Evolutionary conservation across 192 early-diverging fungal species (phyloP).

Genomic region (Podila verticillata): DNA sequence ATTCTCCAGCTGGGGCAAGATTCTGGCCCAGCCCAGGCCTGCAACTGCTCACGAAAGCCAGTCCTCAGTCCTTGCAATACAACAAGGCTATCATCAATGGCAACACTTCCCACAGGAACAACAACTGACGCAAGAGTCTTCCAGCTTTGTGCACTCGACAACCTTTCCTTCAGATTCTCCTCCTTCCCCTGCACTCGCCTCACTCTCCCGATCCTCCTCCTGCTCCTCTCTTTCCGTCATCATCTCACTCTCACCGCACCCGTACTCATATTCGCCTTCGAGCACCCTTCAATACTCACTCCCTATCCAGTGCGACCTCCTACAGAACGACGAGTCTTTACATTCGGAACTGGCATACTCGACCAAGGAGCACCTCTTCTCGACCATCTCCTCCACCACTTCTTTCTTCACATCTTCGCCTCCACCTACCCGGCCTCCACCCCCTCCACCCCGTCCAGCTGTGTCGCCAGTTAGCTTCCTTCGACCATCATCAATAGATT

Average conservation of each 20-base stretch:
- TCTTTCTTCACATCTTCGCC: slow-evolving; percentile 22
- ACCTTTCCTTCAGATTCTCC: slow-evolving; percentile 1
- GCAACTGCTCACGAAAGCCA: background rate
- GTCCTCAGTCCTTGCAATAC: background rate
- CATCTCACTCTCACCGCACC: background rate
- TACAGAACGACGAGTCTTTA: background rate
- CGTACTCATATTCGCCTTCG: background rate
- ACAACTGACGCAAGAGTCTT: background rate
- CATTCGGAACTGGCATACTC: background rate
- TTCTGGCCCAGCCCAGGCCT: slow-evolving; percentile 1
- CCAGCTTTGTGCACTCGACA: background rate
- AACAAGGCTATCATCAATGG: background rate
- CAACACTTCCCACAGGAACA: background rate
- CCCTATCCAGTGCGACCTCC: background rate
- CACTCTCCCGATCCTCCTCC: background rate
- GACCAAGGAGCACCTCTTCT: background rate
- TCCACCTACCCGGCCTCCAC: slow-evolving; percentile 28
- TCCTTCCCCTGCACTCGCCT: background rate
- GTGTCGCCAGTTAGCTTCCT: background rate
- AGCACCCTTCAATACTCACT: background rate
- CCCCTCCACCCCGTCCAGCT: slow-evolving; percentile 25
- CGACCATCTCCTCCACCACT: background rate
- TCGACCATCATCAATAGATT: background rate
- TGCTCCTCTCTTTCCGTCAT: background rate
- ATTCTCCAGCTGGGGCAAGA: slow-evolving; percentile 27